A percentile compares a stretch with the other conserved stretches of the same genome.
Evolutionary conservation across 2,329 filamentous ascomycete genomes (phyloP).

Genomic region (Apiospora malaysiana): DNA sequence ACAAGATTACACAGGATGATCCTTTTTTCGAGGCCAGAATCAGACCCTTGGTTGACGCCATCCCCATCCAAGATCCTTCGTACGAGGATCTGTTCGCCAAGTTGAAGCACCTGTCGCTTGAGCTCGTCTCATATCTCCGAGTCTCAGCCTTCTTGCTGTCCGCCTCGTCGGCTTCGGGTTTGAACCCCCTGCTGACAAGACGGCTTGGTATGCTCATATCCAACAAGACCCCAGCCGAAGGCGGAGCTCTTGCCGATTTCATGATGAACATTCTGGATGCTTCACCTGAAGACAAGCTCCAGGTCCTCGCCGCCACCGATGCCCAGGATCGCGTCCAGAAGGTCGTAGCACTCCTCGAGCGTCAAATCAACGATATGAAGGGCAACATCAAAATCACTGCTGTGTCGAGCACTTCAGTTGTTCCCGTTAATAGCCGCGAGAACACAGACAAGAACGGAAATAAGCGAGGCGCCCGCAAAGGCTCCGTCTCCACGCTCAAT

Average conservation of each 20-base stretch:
- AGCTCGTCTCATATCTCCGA: constrained; percentile 83
- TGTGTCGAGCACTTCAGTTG: constrained; percentile 69
- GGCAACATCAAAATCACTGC: constrained; percentile 86
- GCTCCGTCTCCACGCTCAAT: constrained; percentile 31
- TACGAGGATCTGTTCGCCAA: constrained; percentile 73
- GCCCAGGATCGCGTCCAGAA: constrained; percentile 79
- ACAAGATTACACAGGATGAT: constrained; percentile 75
- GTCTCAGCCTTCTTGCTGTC: constrained; percentile 83
- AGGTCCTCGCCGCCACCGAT: constrained; percentile 81
- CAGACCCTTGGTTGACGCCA: constrained; percentile 41
- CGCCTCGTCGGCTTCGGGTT: constrained; percentile 62
- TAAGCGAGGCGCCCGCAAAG: constrained; percentile 40
- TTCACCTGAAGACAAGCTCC: constrained; percentile 88
- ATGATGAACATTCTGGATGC: constrained; percentile 93
- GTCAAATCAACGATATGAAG: constrained; percentile 84
- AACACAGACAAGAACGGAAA: constrained; percentile 58
- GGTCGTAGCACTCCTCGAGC: constrained; percentile 82
- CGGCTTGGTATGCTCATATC: constrained; percentile 87
- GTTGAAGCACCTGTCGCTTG: constrained; percentile 83
- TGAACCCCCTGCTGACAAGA: constrained; percentile 85
- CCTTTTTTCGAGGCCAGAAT: constrained; percentile 89
- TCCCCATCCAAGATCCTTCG: constrained; percentile 30
- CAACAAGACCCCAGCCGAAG: constrained; percentile 80
- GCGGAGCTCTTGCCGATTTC: constrained; percentile 88
- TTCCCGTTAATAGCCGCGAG: constrained; percentile 65